phyloP scores from a whole-genome alignment of 352 stramenopile genomes.

The Pythium pectinolyticum region DNA sequence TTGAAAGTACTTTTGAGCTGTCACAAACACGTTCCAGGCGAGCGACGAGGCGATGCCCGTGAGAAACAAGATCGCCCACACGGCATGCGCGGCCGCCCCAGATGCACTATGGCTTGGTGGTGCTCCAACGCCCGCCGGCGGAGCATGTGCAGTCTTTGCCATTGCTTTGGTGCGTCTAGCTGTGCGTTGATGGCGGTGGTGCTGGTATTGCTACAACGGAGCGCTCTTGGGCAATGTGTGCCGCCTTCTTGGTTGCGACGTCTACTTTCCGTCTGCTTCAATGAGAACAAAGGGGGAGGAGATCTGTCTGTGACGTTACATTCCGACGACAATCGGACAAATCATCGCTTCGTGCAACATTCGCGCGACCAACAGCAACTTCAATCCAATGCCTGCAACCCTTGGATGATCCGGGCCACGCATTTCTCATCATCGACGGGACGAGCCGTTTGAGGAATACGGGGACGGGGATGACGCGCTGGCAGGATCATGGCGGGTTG shows the following conservation, averaged over 20 bases:
- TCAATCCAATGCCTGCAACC: too few species aligned
- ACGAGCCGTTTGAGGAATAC: too few species aligned
- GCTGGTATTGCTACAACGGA: background rate
- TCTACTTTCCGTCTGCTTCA: conserved; percentile 4
- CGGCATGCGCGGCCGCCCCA: conserved; percentile 28
- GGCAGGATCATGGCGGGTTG: too few species aligned
- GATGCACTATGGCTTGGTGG: too few species aligned
- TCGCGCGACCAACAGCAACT: conserved; percentile 25
- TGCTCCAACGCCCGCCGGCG: background rate
- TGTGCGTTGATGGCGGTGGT: too few species aligned
- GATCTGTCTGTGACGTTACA: background rate
- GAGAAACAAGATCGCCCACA: conserved; percentile 80
- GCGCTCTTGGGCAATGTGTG: background rate
- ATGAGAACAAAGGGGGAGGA: conserved; percentile 4
- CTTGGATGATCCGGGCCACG: too few species aligned
- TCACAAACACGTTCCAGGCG: conserved; percentile 89
- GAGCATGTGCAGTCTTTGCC: background rate
- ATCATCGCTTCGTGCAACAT: conserved; percentile 30
- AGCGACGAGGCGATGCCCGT: conserved; percentile 74
- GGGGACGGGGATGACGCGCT: too few species aligned
- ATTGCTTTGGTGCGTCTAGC: background rate
- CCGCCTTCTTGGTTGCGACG: background rate
- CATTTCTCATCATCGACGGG: conserved; percentile 1
- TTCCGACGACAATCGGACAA: background rate
- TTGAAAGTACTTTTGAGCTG: conserved; percentile 77